Evolutionary conservation across 2,329 filamentous ascomycete genomes (phyloP).

Genomic region (Xylariaceae sp.): DNA sequence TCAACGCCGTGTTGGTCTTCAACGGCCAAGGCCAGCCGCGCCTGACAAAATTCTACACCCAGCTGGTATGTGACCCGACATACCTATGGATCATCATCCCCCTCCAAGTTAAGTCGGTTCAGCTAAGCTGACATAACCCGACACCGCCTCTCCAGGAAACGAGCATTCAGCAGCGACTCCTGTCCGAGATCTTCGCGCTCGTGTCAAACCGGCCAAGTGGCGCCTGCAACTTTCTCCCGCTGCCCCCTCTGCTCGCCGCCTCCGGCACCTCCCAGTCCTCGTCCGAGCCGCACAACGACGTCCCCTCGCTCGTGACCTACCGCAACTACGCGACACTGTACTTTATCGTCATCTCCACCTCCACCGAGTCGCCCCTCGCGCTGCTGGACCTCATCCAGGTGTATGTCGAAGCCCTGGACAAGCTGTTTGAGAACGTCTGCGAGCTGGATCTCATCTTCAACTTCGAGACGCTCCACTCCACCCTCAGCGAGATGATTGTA

Average conservation of each 20-base stretch:
- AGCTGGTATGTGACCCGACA: slow-evolving; percentile 58
- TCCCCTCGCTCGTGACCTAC: slow-evolving; percentile 93
- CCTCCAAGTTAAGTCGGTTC: not conserved
- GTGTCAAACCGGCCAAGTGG: slow-evolving; percentile 87
- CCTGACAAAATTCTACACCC: slow-evolving; percentile 97
- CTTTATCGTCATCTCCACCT: slow-evolving; percentile 96
- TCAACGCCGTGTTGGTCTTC: slow-evolving; percentile 97
- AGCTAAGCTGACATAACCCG: slow-evolving; percentile 8
- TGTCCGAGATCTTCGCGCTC: slow-evolving; percentile 94
- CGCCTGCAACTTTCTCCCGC: slow-evolving; percentile 93
- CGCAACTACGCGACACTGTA: slow-evolving; percentile 97
- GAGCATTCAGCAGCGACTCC: slow-evolving; percentile 90
- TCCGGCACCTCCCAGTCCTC: slow-evolving; percentile 59
- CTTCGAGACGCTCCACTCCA: slow-evolving; percentile 91
- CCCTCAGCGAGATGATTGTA: slow-evolving; percentile 88
- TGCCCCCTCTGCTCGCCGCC: slow-evolving; percentile 59
- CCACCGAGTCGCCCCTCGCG: slow-evolving; percentile 90
- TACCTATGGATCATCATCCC: not conserved
- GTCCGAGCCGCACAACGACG: slow-evolving; percentile 72
- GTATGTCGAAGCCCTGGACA: slow-evolving; percentile 91
- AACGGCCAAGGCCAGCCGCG: slow-evolving; percentile 96
- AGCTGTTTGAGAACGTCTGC: slow-evolving; percentile 96
- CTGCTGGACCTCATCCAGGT: slow-evolving; percentile 97
- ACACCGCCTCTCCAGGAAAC: slow-evolving; percentile 63
- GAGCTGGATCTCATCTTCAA: slow-evolving; percentile 98